Evolutionary conservation across 257 asterid species (phyloP), one percentile per base, ranked within the genome.

Genomic region (Solanum chmielewskii): DNA sequence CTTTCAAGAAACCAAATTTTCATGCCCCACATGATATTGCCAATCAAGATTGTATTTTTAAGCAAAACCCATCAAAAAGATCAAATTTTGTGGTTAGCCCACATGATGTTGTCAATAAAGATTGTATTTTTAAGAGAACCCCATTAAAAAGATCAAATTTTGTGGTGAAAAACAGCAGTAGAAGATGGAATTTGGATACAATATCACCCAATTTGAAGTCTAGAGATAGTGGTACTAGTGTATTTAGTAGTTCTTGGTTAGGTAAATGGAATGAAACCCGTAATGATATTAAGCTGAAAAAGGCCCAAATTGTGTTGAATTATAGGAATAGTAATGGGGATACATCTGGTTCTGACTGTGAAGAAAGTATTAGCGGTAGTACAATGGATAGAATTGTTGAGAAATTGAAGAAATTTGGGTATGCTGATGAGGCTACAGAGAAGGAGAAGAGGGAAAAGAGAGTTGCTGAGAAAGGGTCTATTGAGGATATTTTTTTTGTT

Each of bases 301-400:
- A 85, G 91, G 93, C 97, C 76, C 95, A 86, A 83, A 84, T 89
- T 64, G 93, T 90, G 74, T 77, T 91, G 90, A 88, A 89, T 88
- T 96, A 94, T 83, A 91, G 94, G 84, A 92, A 92, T 66, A 87
- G 88, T 68, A 88, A 89, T 68, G 96, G 95, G 84, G 92, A 93
- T 83, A 73, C 78, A 89, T 96, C 98, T 81, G 86, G 92, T 86
- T 93, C 98, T 56, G 98, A 96, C 88, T 49, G 93, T 35, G 98
- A 96, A 90, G 96, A 92, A 84, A 92, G 93, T 56, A 93, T 91
- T 35, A 92, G 94, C n/a, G 98, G 96, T 41, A 95, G 94, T 52
- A 97, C 99, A 70, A 97, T 95, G 99, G 97, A 97, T 88, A 95
- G 97, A 83, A 97, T 97, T 88, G 97, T 97, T 66, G 94, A 93